Conservation (phyloP, 805 yeast genomes). For the Ogataea sp. region DNA sequence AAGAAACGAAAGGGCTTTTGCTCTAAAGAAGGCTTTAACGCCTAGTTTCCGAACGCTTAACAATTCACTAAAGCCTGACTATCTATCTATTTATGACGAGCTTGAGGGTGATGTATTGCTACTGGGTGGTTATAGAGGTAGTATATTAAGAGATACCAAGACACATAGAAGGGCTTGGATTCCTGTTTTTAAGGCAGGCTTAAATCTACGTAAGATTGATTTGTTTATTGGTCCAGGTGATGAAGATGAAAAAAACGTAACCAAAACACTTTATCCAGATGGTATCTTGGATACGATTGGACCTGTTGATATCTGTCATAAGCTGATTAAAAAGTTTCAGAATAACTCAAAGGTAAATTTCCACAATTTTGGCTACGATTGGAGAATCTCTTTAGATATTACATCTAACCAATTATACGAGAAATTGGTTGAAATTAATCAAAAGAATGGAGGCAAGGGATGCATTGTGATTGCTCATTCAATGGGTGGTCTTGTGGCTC, state of each 20-base stretch:
- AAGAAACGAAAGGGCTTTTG: constrained; percentile 62
- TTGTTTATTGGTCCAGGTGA: constrained; percentile 64
- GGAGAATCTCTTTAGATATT: constrained; percentile 70
- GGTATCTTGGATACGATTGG: constrained; percentile 79
- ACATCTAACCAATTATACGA: constrained; percentile 42
- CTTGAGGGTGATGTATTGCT: constrained; percentile 74
- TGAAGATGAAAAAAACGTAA: constrained; percentile 57
- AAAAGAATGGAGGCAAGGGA: constrained; percentile 42
- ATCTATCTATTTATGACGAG: constrained; percentile 44
- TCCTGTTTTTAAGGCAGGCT: constrained; percentile 73
- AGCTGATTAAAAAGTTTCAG: constrained; percentile 45
- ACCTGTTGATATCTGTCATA: constrained; percentile 72
- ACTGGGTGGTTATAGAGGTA: constrained; percentile 86
- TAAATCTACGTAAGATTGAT: constrained; percentile 63
- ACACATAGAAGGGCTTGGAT: constrained; percentile 75
- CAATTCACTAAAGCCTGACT: constrained; percentile 20
- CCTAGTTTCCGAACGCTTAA: constrained; percentile 27
- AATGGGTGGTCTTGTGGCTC: constrained; percentile 89
- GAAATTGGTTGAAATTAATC: constrained; percentile 37
- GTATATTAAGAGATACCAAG: constrained; percentile 56
- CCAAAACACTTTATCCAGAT: constrained; percentile 52
- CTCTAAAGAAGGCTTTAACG: constrained; percentile 55
- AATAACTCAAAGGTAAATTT: constrained; percentile 53
- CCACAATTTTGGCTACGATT: constrained; percentile 84
- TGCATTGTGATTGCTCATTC: constrained; percentile 78